These are phyloP conservation scores for Linaria vulgaris DNA, from an alignment of 257 asterid genomes.

Conservation along the genomic window DNA sequence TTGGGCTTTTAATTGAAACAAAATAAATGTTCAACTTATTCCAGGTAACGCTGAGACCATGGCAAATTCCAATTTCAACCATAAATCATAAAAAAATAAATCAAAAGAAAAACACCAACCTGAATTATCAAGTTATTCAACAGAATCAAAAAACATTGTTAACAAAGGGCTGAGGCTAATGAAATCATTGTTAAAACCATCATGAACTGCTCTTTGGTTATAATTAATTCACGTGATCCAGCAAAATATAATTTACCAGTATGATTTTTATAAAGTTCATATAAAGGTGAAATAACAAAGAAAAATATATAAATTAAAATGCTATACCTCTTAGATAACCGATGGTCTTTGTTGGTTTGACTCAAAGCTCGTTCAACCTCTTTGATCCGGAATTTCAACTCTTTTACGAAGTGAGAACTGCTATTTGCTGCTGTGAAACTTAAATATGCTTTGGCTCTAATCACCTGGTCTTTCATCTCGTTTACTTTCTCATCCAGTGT, in stretches of 20 bases:
- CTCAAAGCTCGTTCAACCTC: constrained; percentile 75
- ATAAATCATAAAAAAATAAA: not conserved
- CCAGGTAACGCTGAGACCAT: no score
- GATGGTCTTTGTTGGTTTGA: constrained; percentile 61
- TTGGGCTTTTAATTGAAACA: constrained; percentile 5
- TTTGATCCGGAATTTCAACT: constrained; percentile 79
- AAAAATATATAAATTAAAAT: not conserved
- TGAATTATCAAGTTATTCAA: constrained; percentile 9
- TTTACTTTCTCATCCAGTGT: constrained; percentile 57
- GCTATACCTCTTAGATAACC: constrained; percentile 59
- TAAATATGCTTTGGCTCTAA: constrained; percentile 76
- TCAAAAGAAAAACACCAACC: constrained; percentile 1
- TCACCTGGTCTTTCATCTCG: constrained; percentile 85
- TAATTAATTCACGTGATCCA: constrained; percentile 17
- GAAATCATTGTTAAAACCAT: constrained; percentile 4
- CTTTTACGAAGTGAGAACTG: constrained; percentile 80
- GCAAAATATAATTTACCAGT: constrained; percentile 13
- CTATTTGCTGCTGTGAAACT: constrained; percentile 59
- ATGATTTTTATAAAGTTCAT: constrained; percentile 3
- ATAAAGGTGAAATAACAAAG: constrained; percentile 1
- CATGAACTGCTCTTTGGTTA: constrained; percentile 1
- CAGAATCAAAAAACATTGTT: constrained; percentile 14
- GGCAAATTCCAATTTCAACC: not conserved
- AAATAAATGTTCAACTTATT: no score
- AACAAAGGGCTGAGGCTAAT: constrained; percentile 1